Base-by-base conservation (phyloP, 345 rosid species). In the Sisymbrium irio region DNA sequence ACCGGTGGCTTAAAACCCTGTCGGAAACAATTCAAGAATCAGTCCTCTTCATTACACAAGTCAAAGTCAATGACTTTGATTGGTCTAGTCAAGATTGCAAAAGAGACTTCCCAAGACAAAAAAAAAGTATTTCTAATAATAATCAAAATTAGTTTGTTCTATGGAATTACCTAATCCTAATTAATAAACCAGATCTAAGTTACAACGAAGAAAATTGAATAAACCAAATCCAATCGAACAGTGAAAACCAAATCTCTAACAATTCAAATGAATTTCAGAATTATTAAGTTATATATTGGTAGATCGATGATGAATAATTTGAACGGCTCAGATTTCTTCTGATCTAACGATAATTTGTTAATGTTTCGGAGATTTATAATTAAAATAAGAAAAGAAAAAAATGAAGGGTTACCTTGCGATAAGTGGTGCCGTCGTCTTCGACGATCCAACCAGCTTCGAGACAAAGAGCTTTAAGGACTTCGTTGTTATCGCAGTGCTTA, bases 401-500 rank as follows among this genome's bases (percentile, higher is more conserved):
- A n/a, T n/a, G n/a, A n/a, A n/a, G n/a, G n/a, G n/a, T 41, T 30
- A 92, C 98, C 98, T 89, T 87, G 69, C 98, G 96, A 44, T 90
- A 93, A 46, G 98, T 93, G 62, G 96, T 88, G 13, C 98, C 98
- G 37, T 93, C 98, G 13, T 90, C 96, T 77, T 93, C 93, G 6
- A 93, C 98, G 42, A 90, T 62, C 98, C 98, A 93, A 56, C 98
- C 98, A 59, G 98, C 97, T 71, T 93, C 97, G 7, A 79, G 57
- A 32, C 98, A 93, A 18, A 93, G 92, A 68, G 98, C 98, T 64
- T 93, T 93, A 69, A 93, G 81, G 46, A 94, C 98, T 68, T 94
- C 98, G 76, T 94, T 94, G 77, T 94, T 94, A 80, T 94, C 98
- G 40, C 98, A 94, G 79, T 94, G 96, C 67, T 94, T 94, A 47